Base-by-base conservation (phyloP, 192 early-diverging fungal genomes). In the Chytriomyces hyalinus region DNA sequence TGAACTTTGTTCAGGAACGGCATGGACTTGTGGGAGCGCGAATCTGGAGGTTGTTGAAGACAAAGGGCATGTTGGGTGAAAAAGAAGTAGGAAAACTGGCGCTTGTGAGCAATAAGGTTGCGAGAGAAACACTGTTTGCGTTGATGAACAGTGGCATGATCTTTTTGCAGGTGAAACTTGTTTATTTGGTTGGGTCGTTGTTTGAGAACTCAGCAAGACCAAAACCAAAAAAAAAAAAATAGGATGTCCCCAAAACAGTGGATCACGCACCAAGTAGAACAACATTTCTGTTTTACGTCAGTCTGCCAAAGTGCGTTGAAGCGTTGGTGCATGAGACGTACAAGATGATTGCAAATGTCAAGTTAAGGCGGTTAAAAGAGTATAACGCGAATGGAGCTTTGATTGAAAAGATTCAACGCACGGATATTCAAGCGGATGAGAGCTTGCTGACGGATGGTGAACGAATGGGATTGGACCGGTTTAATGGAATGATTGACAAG, bases 161-260 rank as follows among this genome's bases (percentile, higher is more conserved):
- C 15, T 84, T 82, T 53, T 79, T 87, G 50, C 86, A 87, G 80
- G 85, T 84, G 36, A 36, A 36, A 36, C 36, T 70, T 20, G 22
- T n/a, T 28, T 17, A 45, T 65, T 36, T 36, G 36, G 36, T 36
- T 36, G 36, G 36, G 36, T 36, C 36, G 36, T 36, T 36, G 2
- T 36, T 36, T 36, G 4, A 36, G 36, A 36, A 36, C 36, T 36
- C 36, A 36, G 4, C 36, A 2, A 36, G 4, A 36, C 36, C 36
- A 0, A 36, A 79, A 11, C 28, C 20, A n/a, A n/a, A n/a, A n/a
- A 60, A n/a, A 28, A 9, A 7, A 20, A 47, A n/a, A 8, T 57
- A 85, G 81, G 86, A 85, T 68, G 86, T 87, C 7, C 86, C 86
- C 13, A 85, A 84, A 59, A 81, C 82, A 6, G 6, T 73, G 5